Percentiles rank a stretch among this genome's conserved stretches.
Conservation (phyloP, 2,329 filamentous ascomycete species). For the Alternaria ventricosa region DNA sequence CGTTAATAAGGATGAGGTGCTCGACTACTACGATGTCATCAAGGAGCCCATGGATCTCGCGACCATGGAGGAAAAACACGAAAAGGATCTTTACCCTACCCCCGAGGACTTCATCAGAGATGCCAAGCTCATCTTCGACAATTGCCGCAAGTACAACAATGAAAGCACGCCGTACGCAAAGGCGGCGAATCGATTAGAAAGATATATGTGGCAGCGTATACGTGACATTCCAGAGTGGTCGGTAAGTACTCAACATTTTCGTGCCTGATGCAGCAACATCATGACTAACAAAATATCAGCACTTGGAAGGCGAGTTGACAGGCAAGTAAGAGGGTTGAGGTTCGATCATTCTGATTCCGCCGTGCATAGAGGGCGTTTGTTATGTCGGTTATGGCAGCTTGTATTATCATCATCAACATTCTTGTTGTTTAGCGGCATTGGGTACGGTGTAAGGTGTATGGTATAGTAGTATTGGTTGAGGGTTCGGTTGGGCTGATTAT, state of each 20-base stretch:
- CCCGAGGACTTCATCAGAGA: slow-evolving; percentile 94
- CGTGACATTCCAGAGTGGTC: slow-evolving; percentile 90
- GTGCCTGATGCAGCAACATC: neutral
- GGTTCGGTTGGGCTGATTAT: slow-evolving; percentile 7
- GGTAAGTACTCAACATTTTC: slow-evolving; percentile 26
- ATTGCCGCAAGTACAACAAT: slow-evolving; percentile 95
- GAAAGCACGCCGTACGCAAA: slow-evolving; percentile 95
- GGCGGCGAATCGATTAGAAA: slow-evolving; percentile 89
- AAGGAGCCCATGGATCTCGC: slow-evolving; percentile 95
- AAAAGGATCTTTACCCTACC: slow-evolving; percentile 87
- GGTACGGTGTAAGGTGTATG: slow-evolving; percentile 17
- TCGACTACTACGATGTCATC: slow-evolving; percentile 99
- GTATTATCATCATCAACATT: neutral
- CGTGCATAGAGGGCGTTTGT: neutral
- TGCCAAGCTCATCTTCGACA: slow-evolving; percentile 87
- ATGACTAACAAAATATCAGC: slow-evolving; percentile 22
- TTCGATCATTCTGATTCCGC: neutral
- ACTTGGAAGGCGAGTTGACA: slow-evolving; percentile 40
- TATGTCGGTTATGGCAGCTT: neutral
- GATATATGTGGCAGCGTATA: slow-evolving; percentile 94
- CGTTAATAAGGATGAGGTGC: slow-evolving; percentile 93
- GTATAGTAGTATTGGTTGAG: neutral
- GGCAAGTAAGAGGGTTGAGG: slow-evolving; percentile 25
- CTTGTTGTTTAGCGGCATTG: slow-evolving; percentile 23
- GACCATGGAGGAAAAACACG: slow-evolving; percentile 95